Conservation (phyloP, 1,284 basidiomycete species). For the Microbotryum scabiosae region DNA sequence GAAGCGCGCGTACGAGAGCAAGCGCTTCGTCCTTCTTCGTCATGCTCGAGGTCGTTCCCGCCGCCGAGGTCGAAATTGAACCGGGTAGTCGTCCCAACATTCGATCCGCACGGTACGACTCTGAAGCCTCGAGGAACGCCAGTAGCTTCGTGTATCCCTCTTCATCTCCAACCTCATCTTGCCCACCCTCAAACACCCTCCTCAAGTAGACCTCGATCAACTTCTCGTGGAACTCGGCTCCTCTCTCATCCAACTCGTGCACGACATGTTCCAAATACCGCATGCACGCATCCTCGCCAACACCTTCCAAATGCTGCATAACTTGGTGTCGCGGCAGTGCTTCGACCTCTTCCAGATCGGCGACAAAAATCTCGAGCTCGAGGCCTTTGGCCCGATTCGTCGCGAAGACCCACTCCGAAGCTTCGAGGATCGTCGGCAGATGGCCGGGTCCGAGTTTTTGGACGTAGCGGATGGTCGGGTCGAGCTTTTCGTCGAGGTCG, state of each 20-base stretch:
- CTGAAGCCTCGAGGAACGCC: conserved; percentile 62
- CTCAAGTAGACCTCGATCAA: conserved; percentile 74
- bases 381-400: conserved; percentile 35
- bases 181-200: conserved; percentile 49
- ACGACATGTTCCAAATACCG: conserved; percentile 85
- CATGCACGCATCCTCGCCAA: conserved; percentile 55
- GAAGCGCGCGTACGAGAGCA: conserved; percentile 77
- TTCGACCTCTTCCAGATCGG: conserved; percentile 71
- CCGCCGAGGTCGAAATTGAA: conserved; percentile 39
- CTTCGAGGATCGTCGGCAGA: conserved; percentile 66
- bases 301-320: conserved; percentile 59
- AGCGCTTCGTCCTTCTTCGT: conserved; percentile 43
- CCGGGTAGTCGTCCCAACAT: conserved; percentile 66
- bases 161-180: conserved; percentile 45
- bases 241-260: conserved; percentile 59
- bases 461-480: conserved; percentile 78
- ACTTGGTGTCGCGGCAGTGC: conserved; percentile 60
- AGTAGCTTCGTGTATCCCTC: conserved; percentile 62
- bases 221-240: conserved; percentile 70
- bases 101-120: conserved; percentile 66
- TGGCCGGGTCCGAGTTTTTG: conserved; percentile 79
- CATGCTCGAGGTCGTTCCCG: conserved; percentile 43
- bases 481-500: conserved; percentile 67
- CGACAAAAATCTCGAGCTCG: conserved; percentile 69
- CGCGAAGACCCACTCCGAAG: conserved; percentile 75